phyloP scores from a whole-genome alignment of 2,329 filamentous ascomycete genomes.

The Gaeumannomyces sp. region DNA sequence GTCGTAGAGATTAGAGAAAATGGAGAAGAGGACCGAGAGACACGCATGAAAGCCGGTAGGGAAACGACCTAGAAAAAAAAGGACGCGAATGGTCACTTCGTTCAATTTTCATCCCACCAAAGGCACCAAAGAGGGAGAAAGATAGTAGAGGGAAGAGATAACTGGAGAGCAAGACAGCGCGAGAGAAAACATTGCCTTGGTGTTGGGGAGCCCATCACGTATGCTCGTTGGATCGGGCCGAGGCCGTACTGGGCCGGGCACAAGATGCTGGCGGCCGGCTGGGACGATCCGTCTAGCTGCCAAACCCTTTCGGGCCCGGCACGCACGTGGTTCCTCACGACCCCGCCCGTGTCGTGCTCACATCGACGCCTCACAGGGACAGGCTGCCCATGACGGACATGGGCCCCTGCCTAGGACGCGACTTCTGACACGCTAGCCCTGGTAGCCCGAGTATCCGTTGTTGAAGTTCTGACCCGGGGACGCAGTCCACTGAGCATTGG shows the following conservation, averaged over 20 bases:
- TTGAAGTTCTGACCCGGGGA: constrained; percentile 44
- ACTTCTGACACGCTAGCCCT: constrained; percentile 37
- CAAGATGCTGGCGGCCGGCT: background rate
- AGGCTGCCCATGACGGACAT: background rate
- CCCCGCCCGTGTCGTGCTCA: background rate
- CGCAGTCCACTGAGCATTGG: constrained; percentile 50
- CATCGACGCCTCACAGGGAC: background rate
- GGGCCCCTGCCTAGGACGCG: background rate
- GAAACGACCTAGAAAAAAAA: background rate
- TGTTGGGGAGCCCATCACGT: background rate
- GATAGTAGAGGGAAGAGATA: constrained; percentile 5
- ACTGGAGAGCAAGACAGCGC: background rate
- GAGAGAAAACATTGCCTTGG: background rate
- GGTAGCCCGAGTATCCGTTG: constrained; percentile 59
- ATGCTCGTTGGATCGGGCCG: background rate
- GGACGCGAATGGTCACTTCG: background rate
- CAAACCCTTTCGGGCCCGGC: background rate
- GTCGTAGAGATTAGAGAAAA: background rate
- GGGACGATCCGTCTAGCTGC: no score
- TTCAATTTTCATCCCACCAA: background rate
- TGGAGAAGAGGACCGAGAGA: background rate
- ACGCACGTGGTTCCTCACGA: background rate
- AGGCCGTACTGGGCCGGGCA: background rate
- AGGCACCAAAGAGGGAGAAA: background rate
- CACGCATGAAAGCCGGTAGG: background rate